A percentile compares a stretch with the other conserved stretches of the same genome.
Conservation (phyloP, 1,139 yeast species). For the Saccharomyces uvarum region DNA sequence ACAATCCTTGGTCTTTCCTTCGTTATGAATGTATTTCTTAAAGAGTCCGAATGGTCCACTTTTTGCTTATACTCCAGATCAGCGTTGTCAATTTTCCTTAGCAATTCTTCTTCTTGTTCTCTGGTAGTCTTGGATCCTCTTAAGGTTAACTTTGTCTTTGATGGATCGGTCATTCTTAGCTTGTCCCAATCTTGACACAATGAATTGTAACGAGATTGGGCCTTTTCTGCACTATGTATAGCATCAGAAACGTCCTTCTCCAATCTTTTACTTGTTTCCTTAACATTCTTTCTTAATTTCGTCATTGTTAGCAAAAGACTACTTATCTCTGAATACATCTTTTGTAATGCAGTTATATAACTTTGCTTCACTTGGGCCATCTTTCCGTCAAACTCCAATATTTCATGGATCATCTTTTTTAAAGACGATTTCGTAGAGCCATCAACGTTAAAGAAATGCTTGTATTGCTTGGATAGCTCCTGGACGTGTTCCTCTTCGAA, state of each 20-base stretch:
- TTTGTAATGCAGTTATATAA: conserved; percentile 69
- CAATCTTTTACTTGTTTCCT: conserved; percentile 72
- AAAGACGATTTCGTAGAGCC: conserved; percentile 54
- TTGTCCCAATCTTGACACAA: conserved; percentile 83
- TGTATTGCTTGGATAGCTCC: conserved; percentile 59
- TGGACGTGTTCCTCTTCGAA: conserved; percentile 73
- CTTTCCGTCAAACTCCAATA: conserved; percentile 72
- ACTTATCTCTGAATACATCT: conserved; percentile 79
- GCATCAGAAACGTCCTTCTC: conserved; percentile 83
- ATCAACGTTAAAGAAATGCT: conserved; percentile 34
- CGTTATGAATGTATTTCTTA: conserved; percentile 64
- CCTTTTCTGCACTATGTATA: conserved; percentile 78
- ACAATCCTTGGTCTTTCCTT: conserved; percentile 74
- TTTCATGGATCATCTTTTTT: conserved; percentile 53
- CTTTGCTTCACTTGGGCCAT: conserved; percentile 64
- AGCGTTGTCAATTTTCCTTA: conserved; percentile 70
- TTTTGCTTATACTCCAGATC: conserved; percentile 78
- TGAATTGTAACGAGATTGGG: conserved; percentile 70
- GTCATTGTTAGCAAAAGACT: conserved; percentile 65
- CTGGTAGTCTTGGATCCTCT: conserved; percentile 70
- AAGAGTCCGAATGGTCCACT: conserved; percentile 63
- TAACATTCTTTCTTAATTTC: conserved; percentile 62
- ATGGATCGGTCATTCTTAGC: conserved; percentile 72
- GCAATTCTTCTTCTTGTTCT: conserved; percentile 89
- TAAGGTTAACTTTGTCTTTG: conserved; percentile 68